Conservation (phyloP, 2,329 filamentous ascomycete species). For the Herpotrichia juniperi region DNA sequence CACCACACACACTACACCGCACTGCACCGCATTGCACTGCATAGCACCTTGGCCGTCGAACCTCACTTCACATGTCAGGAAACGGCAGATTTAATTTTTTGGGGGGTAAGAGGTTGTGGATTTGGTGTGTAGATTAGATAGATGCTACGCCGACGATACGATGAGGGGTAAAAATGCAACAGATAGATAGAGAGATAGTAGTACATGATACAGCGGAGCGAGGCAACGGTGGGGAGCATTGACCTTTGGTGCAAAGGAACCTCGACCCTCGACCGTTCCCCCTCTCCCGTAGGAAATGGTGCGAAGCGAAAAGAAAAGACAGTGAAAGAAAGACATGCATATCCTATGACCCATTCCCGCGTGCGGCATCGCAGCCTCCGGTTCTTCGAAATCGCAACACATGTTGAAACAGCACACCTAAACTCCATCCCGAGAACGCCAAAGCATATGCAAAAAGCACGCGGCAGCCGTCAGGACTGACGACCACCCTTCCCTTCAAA, state of each 20-base stretch:
- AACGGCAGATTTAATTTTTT: not conserved
- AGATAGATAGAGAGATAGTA: not conserved
- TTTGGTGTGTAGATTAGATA: not conserved
- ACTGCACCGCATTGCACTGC: not conserved
- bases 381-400: not conserved
- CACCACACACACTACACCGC: not conserved
- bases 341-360: not conserved
- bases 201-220: not conserved
- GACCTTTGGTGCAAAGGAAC: not conserved
- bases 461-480: not conserved
- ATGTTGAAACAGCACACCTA: not conserved
- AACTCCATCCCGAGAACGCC: not conserved
- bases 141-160: too few relatives aligned
- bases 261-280: not conserved
- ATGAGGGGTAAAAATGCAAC: not conserved
- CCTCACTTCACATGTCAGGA: too few relatives aligned
- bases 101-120: not conserved
- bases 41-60: not conserved
- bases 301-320: not conserved
- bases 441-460: not conserved
- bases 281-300: too few relatives aligned
- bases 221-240: not conserved
- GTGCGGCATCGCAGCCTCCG: not conserved
- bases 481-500: slow-evolving; percentile 1
- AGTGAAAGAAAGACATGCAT: not conserved